phyloP scores from a whole-genome alignment of 768 basidiomycete genomes.

The Lentinula raphanica region DNA sequence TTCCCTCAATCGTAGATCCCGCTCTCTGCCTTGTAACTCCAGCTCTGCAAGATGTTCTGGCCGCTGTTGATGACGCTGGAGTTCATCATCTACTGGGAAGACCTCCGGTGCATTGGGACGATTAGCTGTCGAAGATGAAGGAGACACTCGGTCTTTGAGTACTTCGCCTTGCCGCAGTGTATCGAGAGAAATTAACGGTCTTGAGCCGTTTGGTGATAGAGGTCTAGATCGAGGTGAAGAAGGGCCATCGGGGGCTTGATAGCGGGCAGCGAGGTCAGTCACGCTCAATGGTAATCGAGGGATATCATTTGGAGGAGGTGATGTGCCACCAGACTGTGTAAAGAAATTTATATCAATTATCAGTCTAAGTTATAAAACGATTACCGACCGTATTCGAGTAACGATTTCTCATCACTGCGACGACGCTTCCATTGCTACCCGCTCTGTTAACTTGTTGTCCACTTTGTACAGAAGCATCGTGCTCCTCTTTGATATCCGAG shows the following conservation, averaged over 20 bases:
- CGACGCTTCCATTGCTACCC: slow-evolving; percentile 50
- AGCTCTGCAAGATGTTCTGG: slow-evolving; percentile 47
- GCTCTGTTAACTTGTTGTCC: slow-evolving; percentile 29
- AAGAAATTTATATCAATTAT: slow-evolving; percentile 5
- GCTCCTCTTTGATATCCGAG: slow-evolving; percentile 4
- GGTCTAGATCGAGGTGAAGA: slow-evolving; percentile 29
- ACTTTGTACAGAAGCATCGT: slow-evolving; percentile 23
- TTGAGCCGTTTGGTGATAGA: slow-evolving; percentile 27
- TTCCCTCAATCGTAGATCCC: slow-evolving; percentile 46
- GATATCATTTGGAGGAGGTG: slow-evolving; percentile 55
- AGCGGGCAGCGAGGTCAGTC: slow-evolving; percentile 57
- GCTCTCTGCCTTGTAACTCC: slow-evolving; percentile 53
- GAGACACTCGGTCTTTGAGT: slow-evolving; percentile 6
- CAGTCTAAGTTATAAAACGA: not conserved
- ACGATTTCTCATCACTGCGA: slow-evolving; percentile 64
- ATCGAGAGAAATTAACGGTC: slow-evolving; percentile 15
- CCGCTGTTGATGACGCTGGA: slow-evolving; percentile 32
- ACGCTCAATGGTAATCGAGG: slow-evolving; percentile 64
- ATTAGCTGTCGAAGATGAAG: slow-evolving; percentile 1
- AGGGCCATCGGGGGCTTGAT: slow-evolving; percentile 28
- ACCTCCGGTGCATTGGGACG: not conserved
- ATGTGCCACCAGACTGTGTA: slow-evolving; percentile 42
- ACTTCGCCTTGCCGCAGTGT: slow-evolving; percentile 19
- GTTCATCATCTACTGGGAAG: not conserved
- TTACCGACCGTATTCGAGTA: slow-evolving; percentile 52